Evolutionary conservation across 1,139 yeast genomes (phyloP), one percentile per base, ranked within the genome.

Genomic region (Diutina ranongensis): DNA sequence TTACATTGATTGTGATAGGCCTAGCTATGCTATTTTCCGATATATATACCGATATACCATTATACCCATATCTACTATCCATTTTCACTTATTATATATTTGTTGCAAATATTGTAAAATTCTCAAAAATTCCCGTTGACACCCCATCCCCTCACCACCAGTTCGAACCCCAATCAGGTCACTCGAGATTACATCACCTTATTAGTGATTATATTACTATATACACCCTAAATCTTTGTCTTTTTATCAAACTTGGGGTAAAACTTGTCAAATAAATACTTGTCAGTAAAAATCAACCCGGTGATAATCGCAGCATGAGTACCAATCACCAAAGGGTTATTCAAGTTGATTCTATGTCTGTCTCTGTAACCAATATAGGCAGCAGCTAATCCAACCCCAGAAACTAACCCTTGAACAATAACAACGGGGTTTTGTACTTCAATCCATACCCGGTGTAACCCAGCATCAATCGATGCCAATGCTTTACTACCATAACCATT

Each of bases 371-470:
- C 78, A 49, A 65, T 63, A 54, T 74, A 66, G 22, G 75, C 69
- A 9, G 76, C 77, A 32, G 72, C 66, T 35, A 70, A 58, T 8
- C 76, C 74, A 45, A 75, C 68, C n/a, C 72, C 57, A 28, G 76
- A 72, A 45, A 77, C 69, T 40, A 76, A 63, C 2, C 71, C 60
- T 60, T 79, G 83, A 35, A 74, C 61, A 20, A 75, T 62, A 45
- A 80, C 82, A 15, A 75, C 83, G 1, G 86, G 86, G 63, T 80
- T 78, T 57, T 77, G 70, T 52, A 79, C 64, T 57, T 76, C 80
- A 27, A 15, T n/a, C 42, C 42, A 38, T 5, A 20, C 13, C 4
- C 42, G 31, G 8, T 22, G 33, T n/a, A 25, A n/a, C 31, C 21
- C 21, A 16, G 21, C 10, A 8, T 38, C 42, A n/a, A 38, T n/a